Base-by-base conservation (phyloP, 768 basidiomycete genomes). In the Lyophyllum shimeji region DNA sequence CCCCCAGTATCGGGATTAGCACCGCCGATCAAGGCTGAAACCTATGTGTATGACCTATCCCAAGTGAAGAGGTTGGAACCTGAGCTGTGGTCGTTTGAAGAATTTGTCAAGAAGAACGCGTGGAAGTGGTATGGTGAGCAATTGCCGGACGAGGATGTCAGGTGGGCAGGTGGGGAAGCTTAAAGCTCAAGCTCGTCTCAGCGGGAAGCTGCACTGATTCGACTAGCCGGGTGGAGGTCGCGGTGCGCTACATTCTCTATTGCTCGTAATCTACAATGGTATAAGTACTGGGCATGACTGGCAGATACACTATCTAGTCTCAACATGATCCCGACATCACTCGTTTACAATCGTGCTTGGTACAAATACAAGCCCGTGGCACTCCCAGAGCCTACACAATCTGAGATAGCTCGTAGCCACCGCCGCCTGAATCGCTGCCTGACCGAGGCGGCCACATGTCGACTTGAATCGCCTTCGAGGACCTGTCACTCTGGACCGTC, bases 41-140 rank as follows among this genome's bases (percentile, higher is more conserved):
- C 89, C 2, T 98, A 97, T 65, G 77, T 93, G 21, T 96, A 85
- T 80, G 68, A 67, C 24, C 70, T 72, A 2, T 66, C 29, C 29
- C 29, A 29, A 29, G 29, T 81, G 7, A 60, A 62, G 0, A 57
- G 69, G 7, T 73, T 98, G 7, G 74, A 82, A 23, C 74, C 82
- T 0, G 75, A 77, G 27, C 70, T 90, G 3, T 98, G 95, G 95
- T 80, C 84, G 0, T 95, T 88, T 64, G 83, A 85, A n/a, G 81
- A 85, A 2, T 97, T 97, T 64, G 78, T 96, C 27, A 70, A 73
- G 63, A 81, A 89, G 27, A 89, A 84, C 60, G 86, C 90, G 1
- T 83, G 83, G 79, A 87, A 87, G 55, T 95, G 94, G 93, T 78
- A 88, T 37, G 83, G 82, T 0, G 58, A 65, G n/a, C 60, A 8